Evolutionary conservation across 768 basidiomycete species (phyloP).

Genomic region (Xanthoconium stramineum): DNA sequence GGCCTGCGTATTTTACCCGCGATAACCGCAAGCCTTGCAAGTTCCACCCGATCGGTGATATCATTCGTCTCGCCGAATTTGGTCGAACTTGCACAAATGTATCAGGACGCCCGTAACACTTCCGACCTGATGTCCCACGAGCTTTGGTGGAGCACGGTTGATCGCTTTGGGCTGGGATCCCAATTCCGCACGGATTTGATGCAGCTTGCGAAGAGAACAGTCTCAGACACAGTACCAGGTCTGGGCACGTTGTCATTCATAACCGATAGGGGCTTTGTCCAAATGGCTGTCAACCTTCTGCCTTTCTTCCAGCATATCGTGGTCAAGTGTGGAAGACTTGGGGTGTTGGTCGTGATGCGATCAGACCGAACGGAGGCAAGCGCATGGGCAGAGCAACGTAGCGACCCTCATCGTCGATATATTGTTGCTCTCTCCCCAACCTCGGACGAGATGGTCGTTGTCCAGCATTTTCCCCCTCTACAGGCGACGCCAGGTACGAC

Average conservation of each 20-base stretch:
- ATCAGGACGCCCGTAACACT: slow-evolving; percentile 46
- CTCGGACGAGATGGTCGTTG: slow-evolving; percentile 48
- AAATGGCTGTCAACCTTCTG: slow-evolving; percentile 78
- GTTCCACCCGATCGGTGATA: slow-evolving; percentile 43
- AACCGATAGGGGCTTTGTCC: slow-evolving; percentile 64
- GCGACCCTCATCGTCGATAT: slow-evolving; percentile 43
- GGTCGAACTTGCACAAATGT: slow-evolving; percentile 67
- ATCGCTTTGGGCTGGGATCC: slow-evolving; percentile 62
- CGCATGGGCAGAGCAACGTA: slow-evolving; percentile 52
- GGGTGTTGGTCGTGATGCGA: slow-evolving; percentile 63
- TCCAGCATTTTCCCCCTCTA: slow-evolving; percentile 73
- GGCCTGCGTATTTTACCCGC: slow-evolving; percentile 67
- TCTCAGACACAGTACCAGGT: slow-evolving; percentile 38
- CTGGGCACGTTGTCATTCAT: slow-evolving; percentile 59
- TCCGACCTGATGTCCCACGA: slow-evolving; percentile 50
- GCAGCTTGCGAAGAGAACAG: slow-evolving; percentile 48
- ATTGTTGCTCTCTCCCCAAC: slow-evolving; percentile 50
- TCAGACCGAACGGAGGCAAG: slow-evolving; percentile 38
- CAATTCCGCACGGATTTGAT: slow-evolving; percentile 66
- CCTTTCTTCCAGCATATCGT: slow-evolving; percentile 83
- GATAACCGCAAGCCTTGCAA: slow-evolving; percentile 39
- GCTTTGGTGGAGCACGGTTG: slow-evolving; percentile 63
- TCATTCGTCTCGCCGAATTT: slow-evolving; percentile 83
- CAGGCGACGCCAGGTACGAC: slow-evolving; percentile 34
- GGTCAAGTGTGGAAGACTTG: slow-evolving; percentile 78